These are phyloP conservation scores for Quercus suber DNA, from an alignment of 306 rosid genomes.

Conservation along the genomic window DNA sequence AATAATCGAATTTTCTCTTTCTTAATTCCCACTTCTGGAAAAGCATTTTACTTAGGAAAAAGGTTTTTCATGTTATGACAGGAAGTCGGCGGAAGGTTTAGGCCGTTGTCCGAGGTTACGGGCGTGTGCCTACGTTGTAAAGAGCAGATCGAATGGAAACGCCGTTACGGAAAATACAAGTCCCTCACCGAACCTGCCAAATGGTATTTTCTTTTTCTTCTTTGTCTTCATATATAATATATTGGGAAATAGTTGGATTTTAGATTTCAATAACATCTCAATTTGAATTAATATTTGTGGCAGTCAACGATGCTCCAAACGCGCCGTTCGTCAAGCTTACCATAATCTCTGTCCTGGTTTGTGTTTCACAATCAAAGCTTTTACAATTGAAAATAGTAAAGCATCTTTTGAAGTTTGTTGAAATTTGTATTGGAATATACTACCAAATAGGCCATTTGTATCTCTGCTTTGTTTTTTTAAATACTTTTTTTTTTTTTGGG, in stretches of 20 bases:
- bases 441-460: too few relatives aligned
- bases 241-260: neutral
- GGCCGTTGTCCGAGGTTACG: slow-evolving; percentile 70
- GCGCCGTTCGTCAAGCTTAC: slow-evolving; percentile 86
- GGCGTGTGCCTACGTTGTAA: slow-evolving; percentile 89
- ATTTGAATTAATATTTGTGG: slow-evolving; percentile 11
- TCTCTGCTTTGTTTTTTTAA: neutral
- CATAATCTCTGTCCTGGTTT: slow-evolving; percentile 72
- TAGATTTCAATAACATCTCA: neutral
- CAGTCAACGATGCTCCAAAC: slow-evolving; percentile 85
- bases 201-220: slow-evolving; percentile 34
- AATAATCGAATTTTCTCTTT: too few relatives aligned
- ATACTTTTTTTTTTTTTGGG: too few relatives aligned
- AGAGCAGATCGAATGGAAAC: slow-evolving; percentile 91
- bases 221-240: neutral
- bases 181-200: slow-evolving; percentile 73
- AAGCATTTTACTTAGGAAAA: too few relatives aligned
- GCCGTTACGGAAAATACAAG: slow-evolving; percentile 90
- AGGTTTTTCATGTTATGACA: slow-evolving; percentile 1
- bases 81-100: slow-evolving; percentile 85
- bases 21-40: too few relatives aligned
- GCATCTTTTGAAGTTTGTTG: too few relatives aligned
- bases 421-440: too few relatives aligned
- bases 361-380: slow-evolving; percentile 7
- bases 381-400: too few relatives aligned